Evolutionary conservation across 1,284 basidiomycete species (phyloP).

Genomic region (Veloboletus limbatus): DNA sequence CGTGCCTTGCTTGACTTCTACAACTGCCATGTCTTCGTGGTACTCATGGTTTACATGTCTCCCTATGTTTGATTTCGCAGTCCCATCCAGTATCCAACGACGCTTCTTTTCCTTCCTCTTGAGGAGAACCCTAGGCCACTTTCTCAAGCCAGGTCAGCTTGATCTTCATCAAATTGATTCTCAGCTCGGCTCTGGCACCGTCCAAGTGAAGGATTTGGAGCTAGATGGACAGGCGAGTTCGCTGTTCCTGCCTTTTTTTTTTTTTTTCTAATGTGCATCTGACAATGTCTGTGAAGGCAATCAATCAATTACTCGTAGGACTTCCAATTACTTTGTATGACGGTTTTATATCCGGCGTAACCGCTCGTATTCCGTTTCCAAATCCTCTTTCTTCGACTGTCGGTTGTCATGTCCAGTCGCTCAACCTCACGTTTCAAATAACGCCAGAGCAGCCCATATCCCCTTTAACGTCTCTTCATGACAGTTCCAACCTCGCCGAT

Average conservation of each 20-base stretch:
- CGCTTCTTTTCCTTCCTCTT: slow-evolving; percentile 89
- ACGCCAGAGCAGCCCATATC: slow-evolving; percentile 30
- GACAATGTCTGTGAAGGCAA: slow-evolving; percentile 53
- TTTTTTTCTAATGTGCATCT: slow-evolving; percentile 10
- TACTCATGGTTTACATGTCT: slow-evolving; percentile 60
- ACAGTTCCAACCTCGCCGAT: slow-evolving; percentile 55
- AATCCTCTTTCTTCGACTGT: slow-evolving; percentile 71
- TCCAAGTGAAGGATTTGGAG: slow-evolving; percentile 83
- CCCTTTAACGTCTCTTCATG: slow-evolving; percentile 13
- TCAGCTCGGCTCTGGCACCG: slow-evolving; percentile 84
- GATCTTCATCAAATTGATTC: slow-evolving; percentile 88
- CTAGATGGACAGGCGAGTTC: slow-evolving; percentile 66
- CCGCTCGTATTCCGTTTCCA: slow-evolving; percentile 74
- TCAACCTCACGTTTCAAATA: slow-evolving; percentile 61
- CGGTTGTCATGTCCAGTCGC: slow-evolving; percentile 61
- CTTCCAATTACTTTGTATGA: slow-evolving; percentile 69
- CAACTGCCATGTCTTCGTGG: slow-evolving; percentile 33
- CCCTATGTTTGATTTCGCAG: slow-evolving; percentile 62
- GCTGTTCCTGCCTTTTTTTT: slow-evolving; percentile 10
- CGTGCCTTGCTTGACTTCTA: slow-evolving; percentile 17
- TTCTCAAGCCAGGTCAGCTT: slow-evolving; percentile 85
- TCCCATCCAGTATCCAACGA: slow-evolving; percentile 83
- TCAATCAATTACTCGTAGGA: slow-evolving; percentile 70
- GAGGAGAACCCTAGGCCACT: slow-evolving; percentile 79
- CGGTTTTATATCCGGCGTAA: slow-evolving; percentile 72